phyloP scores from a whole-genome alignment of 352 stramenopile genomes.

The Phytopythium cucurbitacearum region DNA sequence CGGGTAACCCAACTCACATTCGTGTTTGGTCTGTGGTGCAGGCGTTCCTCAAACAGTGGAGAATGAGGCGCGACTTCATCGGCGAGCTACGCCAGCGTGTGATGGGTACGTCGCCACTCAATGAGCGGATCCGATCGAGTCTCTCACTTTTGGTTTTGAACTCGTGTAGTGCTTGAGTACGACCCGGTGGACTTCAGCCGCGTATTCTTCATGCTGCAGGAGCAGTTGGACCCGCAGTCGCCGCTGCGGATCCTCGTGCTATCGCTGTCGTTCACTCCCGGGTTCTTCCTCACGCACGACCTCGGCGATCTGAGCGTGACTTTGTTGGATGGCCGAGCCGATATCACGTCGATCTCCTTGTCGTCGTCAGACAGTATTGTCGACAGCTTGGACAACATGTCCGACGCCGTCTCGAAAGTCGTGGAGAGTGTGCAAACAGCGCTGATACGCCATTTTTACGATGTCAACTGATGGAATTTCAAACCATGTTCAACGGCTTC shows the following conservation, averaged over 20 bases:
- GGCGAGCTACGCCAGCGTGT: constrained; percentile 19
- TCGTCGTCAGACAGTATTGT: background rate
- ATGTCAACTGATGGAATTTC: background rate
- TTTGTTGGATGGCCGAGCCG: constrained; percentile 21
- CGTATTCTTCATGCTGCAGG: constrained; percentile 45
- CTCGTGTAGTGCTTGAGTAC: constrained; percentile 36
- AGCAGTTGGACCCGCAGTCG: constrained; percentile 26
- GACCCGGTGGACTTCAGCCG: constrained; percentile 44
- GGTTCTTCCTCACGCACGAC: constrained; percentile 36
- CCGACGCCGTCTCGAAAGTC: background rate
- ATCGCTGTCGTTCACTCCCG: constrained; percentile 27
- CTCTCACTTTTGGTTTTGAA: constrained; percentile 2
- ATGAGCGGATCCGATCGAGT: background rate
- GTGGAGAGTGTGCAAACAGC: background rate
- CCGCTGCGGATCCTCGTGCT: constrained; percentile 38
- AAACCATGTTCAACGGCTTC: background rate
- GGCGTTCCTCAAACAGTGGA: constrained; percentile 41
- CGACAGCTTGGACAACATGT: background rate
- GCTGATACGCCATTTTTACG: constrained; percentile 6
- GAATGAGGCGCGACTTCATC: constrained; percentile 31
- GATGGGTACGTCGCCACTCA: constrained; percentile 18
- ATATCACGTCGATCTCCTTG: background rate
- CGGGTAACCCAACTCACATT: background rate
- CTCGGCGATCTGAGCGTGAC: constrained; percentile 31
- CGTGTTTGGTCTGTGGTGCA: constrained; percentile 8